Evolutionary conservation across 164 flowering plant species (phyloP), one percentile per base, ranked within the genome.

Genomic region (Dillenia suffruticosa): DNA sequence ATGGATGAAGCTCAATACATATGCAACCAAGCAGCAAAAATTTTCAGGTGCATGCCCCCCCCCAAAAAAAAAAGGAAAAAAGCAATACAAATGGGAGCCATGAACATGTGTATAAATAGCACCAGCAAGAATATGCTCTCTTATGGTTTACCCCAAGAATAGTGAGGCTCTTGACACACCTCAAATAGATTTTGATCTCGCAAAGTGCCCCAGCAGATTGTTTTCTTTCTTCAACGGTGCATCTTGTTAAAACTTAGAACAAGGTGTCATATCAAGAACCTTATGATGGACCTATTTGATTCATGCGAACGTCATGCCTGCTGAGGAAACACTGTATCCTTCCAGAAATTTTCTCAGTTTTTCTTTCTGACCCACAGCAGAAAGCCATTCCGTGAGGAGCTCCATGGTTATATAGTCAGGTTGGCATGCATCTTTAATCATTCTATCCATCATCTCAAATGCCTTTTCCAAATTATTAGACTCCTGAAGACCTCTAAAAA

Each of bases 361-460:
- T 9, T 64, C 77, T 1, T 63, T 70, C 75, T 94, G 76, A 54
- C 88, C 96, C 43, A 70, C 83, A 6, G 75, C 76, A 68, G 90
- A 70, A 63, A 94, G 85, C 97, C 97, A 94, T 49, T 84, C 85
- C 0, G 83, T 81, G 9, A 91, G 88, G 59, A 86, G 74, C 69
- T 84, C 91, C 84, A 89, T 74, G 44, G 96, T 88, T 52, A 81
- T 61, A 67, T 81, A 82, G 70, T 94, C 87, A 49, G 98, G 97
- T 49, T 72, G 63, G 67, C 96, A 89, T 32, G 81, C 86, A 44
- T 79, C 69, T 65, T 78, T 72, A 9, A 56, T 73, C 98, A 94
- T 94, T 64, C 67, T 68, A 68, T 87, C 90, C 97, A 94, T 91
- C 63, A 86, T 63, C 43, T 75, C 64, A 51, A 74, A 76, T 53